A percentile compares a stretch with the other conserved stretches of the same genome.
Evolutionary conservation across 768 basidiomycete species (phyloP).

Genomic region (Leucocoprinus leucothites): DNA sequence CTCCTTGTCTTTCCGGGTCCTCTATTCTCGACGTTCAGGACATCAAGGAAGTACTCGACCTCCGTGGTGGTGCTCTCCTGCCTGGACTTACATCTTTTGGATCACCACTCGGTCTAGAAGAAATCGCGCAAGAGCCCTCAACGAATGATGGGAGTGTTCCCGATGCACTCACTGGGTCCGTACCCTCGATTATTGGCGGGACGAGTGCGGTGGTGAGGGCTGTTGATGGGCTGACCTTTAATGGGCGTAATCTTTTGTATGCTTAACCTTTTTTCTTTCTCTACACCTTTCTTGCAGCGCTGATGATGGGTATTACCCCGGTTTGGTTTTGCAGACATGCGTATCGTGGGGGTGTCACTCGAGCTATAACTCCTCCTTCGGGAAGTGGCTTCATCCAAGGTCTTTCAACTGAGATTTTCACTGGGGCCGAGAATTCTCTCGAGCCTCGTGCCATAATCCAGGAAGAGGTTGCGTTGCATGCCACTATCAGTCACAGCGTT

Average conservation of each 20-base stretch:
- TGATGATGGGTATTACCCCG: too few relatives aligned
- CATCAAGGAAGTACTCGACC: constrained; percentile 39
- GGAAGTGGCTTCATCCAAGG: constrained; percentile 58
- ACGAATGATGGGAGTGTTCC: constrained; percentile 65
- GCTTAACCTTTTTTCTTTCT: constrained; percentile 17
- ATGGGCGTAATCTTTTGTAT: constrained; percentile 47
- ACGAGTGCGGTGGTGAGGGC: constrained; percentile 49
- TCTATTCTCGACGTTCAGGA: constrained; percentile 5
- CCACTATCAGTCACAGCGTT: constrained; percentile 36
- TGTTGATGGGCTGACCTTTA: constrained; percentile 60
- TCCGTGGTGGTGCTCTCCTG: constrained; percentile 59
- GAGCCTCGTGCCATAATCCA: constrained; percentile 64
- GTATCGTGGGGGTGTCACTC: constrained; percentile 72
- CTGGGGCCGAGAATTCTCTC: constrained; percentile 56
- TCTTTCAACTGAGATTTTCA: constrained; percentile 57
- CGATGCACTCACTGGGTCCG: constrained; percentile 40
- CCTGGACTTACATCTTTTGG: constrained; percentile 69
- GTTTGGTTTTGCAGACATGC: constrained; percentile 48
- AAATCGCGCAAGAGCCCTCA: constrained; percentile 61
- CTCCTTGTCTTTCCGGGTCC: neutral
- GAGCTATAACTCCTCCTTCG: constrained; percentile 58
- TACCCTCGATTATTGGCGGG: constrained; percentile 42
- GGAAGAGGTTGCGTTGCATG: constrained; percentile 62
- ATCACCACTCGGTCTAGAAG: constrained; percentile 59
- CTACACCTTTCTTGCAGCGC: too few relatives aligned